Evolutionary conservation across 2,329 filamentous ascomycete species (phyloP), one percentile per base, ranked within the genome.

Genomic region (Colletotrichum plurivorum): DNA sequence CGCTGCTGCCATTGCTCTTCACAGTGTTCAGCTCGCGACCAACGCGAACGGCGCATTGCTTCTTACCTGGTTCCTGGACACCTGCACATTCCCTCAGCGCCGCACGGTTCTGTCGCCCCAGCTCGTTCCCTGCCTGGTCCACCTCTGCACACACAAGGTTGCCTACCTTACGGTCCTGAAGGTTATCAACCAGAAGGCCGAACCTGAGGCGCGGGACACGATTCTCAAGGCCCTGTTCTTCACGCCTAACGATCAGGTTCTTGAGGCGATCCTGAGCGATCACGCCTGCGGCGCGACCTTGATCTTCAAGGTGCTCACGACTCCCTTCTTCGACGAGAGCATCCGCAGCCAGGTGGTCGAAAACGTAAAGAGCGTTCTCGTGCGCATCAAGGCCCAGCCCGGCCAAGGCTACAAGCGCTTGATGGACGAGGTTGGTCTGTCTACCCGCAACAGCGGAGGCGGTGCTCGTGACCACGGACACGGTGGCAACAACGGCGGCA

Each of bases 271-370:
- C 69, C 85, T 99, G 41, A 93, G 90, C 71, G 96, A 99, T 77
- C 94, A 97, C 76, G 90, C 93, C 54, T 98, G 95, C 73, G 96
- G 96, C 63, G 94, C 95, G 4, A 98, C 95, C 1, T 84, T 99
- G 73, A 98, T 99, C 76, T 99, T 98, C 89, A 99, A 99, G 86
- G 95, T 98, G 41, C 86, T 99, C 64, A 98, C 96, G 0, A 98
- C 95, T 8, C 96, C 96, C 0, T 98, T 98, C 87, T 95, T 98
- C 72, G 96, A 99, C 73, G 96, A 99, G 78, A 90, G 86, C 60
- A 95, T 98, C 78, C 92, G 96, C 55, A 85, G 88, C 53, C 93
- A 98, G 75, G 94, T 98, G 22, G 90, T 97, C 5, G 94, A 97
- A 76, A 98, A 94, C 67, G 94, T 99, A 59, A 94, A 95, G 77